Percentiles rank a stretch among this genome's conserved stretches.
These are phyloP conservation scores for Starmerella ratchasimensis DNA, from an alignment of 805 yeast species.

Conservation along the genomic window DNA sequence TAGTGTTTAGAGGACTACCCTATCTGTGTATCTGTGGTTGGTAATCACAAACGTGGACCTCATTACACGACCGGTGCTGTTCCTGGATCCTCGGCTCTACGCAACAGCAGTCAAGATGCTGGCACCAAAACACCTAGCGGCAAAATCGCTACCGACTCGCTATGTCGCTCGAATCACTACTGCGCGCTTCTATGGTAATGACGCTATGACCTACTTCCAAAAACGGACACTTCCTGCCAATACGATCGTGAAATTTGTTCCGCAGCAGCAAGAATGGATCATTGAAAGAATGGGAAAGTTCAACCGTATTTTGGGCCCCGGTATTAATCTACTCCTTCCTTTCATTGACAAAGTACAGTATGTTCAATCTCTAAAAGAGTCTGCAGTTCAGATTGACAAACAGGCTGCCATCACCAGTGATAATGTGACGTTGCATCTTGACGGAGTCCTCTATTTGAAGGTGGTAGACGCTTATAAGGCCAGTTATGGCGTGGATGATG, in stretches of 20 bases:
- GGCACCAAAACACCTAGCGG: background rate
- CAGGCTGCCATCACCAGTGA: conserved; percentile 80
- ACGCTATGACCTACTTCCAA: conserved; percentile 42
- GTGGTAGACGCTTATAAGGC: conserved; percentile 77
- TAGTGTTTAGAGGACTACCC: too few species aligned
- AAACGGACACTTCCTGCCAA: conserved; percentile 55
- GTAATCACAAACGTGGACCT: too few species aligned
- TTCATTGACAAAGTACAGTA: conserved; percentile 62
- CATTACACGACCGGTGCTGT: too few species aligned
- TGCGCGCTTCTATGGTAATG: conserved; percentile 6
- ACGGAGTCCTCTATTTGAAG: conserved; percentile 66
- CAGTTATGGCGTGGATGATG: conserved; percentile 76
- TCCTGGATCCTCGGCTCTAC: too few species aligned
- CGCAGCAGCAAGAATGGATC: conserved; percentile 83
- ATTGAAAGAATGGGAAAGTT: conserved; percentile 87
- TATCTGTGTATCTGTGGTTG: too few species aligned
- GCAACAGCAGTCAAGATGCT: too few species aligned
- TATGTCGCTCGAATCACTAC: background rate
- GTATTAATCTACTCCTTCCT: conserved; percentile 61
- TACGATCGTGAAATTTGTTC: conserved; percentile 64
- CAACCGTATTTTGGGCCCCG: conserved; percentile 55
- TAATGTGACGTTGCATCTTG: conserved; percentile 72
- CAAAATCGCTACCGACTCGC: background rate
- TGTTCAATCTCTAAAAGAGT: conserved; percentile 70
- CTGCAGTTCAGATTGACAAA: conserved; percentile 72